Base-by-base conservation (phyloP, 768 basidiomycete genomes). In the Austroboletus festivus region DNA sequence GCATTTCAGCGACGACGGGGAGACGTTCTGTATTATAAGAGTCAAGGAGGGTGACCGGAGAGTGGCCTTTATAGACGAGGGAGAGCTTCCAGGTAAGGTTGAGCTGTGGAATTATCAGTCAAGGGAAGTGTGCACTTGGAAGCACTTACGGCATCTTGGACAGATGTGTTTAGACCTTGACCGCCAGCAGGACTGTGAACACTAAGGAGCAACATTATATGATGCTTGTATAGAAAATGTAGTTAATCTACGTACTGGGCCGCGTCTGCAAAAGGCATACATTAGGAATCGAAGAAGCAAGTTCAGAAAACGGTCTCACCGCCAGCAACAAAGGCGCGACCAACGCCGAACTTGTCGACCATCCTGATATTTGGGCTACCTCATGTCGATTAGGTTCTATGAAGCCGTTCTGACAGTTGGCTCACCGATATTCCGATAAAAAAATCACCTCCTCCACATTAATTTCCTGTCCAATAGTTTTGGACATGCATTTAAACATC, bases 1-100 rank as follows among this genome's bases (percentile, higher is more conserved):
- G 69, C 73, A 76, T 76, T 44, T 71, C 67, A 1, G 68, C 68
- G 42, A 77, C 71, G 31, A 78, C 70, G 1, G 71, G 75, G 30
- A 77, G 51, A 16, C 78, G 73, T 53, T 78, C 77, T 15, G 61
- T 42, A n/a, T 58, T 62, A 45, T 79, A 79, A 0, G 72, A 64
- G 24, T 70, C 60, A 5, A 79, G 71, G 16, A 79, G 63, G 8
- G 64, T 49, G 0, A 44, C 50, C 5, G 68, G 57, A 3, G 75
- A 63, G 23, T 70, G 51, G 3, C 67, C 63, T 44, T 72, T 73
- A 28, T 64, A 46, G 11, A 73, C 73, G 4, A 75, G 61, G 5
- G 74, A 62, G 11, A 78, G 52, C 50, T 78, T 78, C 77, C 73
- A 76, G 0, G 59, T 12, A 12, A 28, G 28, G 28, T 28, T 28